These are phyloP conservation scores for Ascochyta viciae-villosae DNA, from an alignment of 2,329 filamentous ascomycete species.

Conservation along the genomic window DNA sequence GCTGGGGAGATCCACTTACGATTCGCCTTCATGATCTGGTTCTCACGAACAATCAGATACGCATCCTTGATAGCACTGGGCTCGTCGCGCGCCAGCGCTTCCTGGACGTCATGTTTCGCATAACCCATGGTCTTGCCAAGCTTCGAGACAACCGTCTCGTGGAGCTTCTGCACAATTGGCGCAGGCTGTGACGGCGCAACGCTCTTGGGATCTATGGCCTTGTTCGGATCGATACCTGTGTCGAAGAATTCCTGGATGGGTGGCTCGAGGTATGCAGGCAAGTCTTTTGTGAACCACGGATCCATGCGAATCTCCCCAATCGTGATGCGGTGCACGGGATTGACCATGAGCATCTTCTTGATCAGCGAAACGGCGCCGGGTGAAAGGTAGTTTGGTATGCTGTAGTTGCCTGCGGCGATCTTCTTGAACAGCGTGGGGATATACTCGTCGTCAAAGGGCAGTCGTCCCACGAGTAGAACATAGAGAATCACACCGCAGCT, in stretches of 20 bases:
- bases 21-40: slow-evolving; percentile 94
- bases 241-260: slow-evolving; percentile 92
- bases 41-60: slow-evolving; percentile 96
- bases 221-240: slow-evolving; percentile 91
- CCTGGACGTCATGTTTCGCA: slow-evolving; percentile 90
- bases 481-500: slow-evolving; percentile 88
- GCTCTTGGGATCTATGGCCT: slow-evolving; percentile 82
- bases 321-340: slow-evolving; percentile 91
- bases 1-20: slow-evolving; percentile 65
- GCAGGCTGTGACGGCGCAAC: slow-evolving; percentile 76
- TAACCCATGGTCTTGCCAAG: slow-evolving; percentile 99
- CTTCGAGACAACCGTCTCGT: slow-evolving; percentile 92
- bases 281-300: slow-evolving; percentile 88
- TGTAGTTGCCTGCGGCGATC: slow-evolving; percentile 93
- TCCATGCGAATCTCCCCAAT: slow-evolving; percentile 93
- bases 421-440: slow-evolving; percentile 98
- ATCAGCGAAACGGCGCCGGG: slow-evolving; percentile 82
- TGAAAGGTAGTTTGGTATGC: slow-evolving; percentile 89
- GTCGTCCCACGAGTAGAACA: slow-evolving; percentile 68
- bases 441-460: slow-evolving; percentile 98
- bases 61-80: slow-evolving; percentile 99
- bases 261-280: slow-evolving; percentile 85
- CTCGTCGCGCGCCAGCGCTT: slow-evolving; percentile 88
- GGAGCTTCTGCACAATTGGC: slow-evolving; percentile 85
- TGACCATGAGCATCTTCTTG: slow-evolving; percentile 92